Base-by-base conservation (phyloP, 768 basidiomycete genomes). In the Austroboletus eburneus region DNA sequence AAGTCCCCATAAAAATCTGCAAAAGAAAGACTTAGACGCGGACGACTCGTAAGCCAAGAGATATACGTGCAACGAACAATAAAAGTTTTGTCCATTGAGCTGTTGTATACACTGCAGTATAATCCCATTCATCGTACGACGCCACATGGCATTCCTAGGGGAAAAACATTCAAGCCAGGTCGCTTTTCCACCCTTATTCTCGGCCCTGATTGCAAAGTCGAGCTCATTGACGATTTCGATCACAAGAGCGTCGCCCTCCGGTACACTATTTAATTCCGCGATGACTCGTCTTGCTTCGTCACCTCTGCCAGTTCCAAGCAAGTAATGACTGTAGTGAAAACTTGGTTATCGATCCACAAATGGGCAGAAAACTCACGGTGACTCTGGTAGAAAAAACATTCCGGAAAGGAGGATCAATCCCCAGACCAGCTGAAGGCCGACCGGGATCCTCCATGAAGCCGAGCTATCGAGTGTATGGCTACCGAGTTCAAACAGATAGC, bases 31-130 rank as follows among this genome's bases (percentile, higher is more conserved):
- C 62, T 63, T 13, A 36, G 13, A 20, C 29, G 10, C 7, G 9
- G 22, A 21, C 3, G 41, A 24, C 38, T 9, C 20, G 5, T 22
- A 36, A 2, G 9, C 13, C 30, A 18, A 33, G 27, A n/a, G 20
- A 9, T 14, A 12, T 12, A 27, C 27, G 42, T 30, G 6, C 3
- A 7, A 63, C 78, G 51, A 51, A 85, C 84, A 85, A 63, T 85
- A 86, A 66, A 87, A 87, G 61, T 86, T 88, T 63, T 90, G 86
- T 13, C 85, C 86, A 48, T 88, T 85, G 24, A 89, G 65, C 54
- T 89, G 86, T 54, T 89, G 86, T 43, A 90, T 79, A 58, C 88
- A 87, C 53, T 87, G 85, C 36, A 87, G 64, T 81, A 87, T 85
- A 81, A 87, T 85, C n/a, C 87, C 85, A 49, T 87, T 88, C 27